Base-by-base conservation (phyloP, 371 early-diverging fungal genomes). In the Rhizopus sp. region DNA sequence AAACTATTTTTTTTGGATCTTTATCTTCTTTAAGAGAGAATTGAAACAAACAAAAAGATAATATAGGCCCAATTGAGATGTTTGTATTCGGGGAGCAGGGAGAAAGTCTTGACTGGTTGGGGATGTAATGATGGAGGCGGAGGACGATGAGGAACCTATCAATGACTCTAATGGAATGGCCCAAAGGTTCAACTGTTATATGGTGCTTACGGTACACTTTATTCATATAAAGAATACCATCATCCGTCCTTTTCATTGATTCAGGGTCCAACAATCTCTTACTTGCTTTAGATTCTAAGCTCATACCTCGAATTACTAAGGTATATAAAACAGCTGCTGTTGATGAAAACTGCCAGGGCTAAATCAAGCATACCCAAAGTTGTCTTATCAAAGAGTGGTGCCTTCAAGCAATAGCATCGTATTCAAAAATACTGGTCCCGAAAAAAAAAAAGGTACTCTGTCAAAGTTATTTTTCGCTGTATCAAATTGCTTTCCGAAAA, bases 181-280 rank as follows among this genome's bases (percentile, higher is more conserved):
- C 33, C n/a, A 44, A 53, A 46, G 55, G 55, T 45, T 45, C 46
- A 55, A 13, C 37, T 55, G 55, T 35, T 1, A 55, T 44, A 55
- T 46, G 46, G 37, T 55, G 35, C 13, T 55, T 55, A 46, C 37
- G 55, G 23, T 37, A 46, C 17, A 55, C 23, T 46, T 55, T 46
- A 55, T 55, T 55, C 37, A 55, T 29, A 35, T 55, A 44, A 35
- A 55, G 55, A 6, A 46, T 46, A 4, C 45, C 55, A 46, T 45
- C 46, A 55, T 55, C 46, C 55, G 46, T 55, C 35, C 55, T 33
- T 46, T 55, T n/a, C 46, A 15, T 45, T 46, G 45, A 33, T 55
- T 46, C 46, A 35, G 55, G 46, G 23, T 37, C 54, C 54, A 54
- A 54, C 45, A 54, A 54, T 44, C 54, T 42, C 54, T 54, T 34